Evolutionary conservation across 345 rosid genomes (phyloP).

Genomic region (Pseudoturritis turrita): DNA sequence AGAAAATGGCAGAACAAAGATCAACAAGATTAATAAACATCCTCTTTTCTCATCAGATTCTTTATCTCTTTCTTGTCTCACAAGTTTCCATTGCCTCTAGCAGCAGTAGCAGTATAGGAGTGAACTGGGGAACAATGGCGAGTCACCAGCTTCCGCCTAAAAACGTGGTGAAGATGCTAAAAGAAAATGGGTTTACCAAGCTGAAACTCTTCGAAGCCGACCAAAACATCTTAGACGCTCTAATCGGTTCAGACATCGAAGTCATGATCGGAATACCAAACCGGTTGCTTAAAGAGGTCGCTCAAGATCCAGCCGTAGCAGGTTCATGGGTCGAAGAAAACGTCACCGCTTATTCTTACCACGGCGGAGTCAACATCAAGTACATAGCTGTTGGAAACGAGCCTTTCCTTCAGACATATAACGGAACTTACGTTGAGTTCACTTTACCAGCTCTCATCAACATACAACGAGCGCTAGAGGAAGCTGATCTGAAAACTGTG

Average conservation of each 20-base stretch:
- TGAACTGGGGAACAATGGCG: slow-evolving; percentile 85
- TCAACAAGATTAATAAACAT: background rate
- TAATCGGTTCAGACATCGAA: slow-evolving; percentile 57
- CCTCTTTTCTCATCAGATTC: background rate
- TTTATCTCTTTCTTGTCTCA: slow-evolving; percentile 19
- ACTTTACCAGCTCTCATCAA: slow-evolving; percentile 69
- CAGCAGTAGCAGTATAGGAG: slow-evolving; percentile 34
- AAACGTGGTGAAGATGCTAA: slow-evolving; percentile 59
- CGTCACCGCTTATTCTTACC: slow-evolving; percentile 53
- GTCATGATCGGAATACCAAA: slow-evolving; percentile 89
- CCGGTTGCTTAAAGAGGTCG: slow-evolving; percentile 50
- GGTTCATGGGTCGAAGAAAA: slow-evolving; percentile 70
- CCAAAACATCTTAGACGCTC: slow-evolving; percentile 48
- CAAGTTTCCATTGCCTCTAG: slow-evolving; percentile 14
- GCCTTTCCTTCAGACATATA: slow-evolving; percentile 65
- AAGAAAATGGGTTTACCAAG: slow-evolving; percentile 52
- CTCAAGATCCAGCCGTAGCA: slow-evolving; percentile 47
- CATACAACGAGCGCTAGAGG: slow-evolving; percentile 61
- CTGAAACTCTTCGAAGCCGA: slow-evolving; percentile 86
- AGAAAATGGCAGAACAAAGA: slow-evolving; percentile 21
- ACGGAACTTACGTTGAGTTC: slow-evolving; percentile 39
- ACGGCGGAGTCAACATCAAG: slow-evolving; percentile 67
- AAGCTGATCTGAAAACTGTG: slow-evolving; percentile 42
- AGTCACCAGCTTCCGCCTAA: slow-evolving; percentile 61
- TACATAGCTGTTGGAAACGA: slow-evolving; percentile 80